Conservation (phyloP, 306 rosid species). For the Pyrus bretschneideri region DNA sequence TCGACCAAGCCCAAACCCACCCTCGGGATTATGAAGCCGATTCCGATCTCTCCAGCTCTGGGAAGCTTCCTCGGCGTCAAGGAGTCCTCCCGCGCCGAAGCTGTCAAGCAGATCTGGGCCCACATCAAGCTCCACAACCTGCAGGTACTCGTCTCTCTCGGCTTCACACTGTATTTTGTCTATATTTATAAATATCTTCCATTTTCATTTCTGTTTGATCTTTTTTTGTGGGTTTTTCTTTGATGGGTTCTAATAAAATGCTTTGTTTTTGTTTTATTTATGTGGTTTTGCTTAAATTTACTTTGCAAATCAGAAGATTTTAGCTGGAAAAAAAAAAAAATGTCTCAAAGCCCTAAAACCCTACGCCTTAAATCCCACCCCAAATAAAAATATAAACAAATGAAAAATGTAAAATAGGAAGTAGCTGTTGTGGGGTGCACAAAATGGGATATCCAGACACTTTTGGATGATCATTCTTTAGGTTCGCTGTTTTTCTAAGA, state of each 20-base stretch:
- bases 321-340: too few relatives aligned
- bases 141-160: conserved; percentile 19
- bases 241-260: neutral
- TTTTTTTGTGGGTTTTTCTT: neutral
- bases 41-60: conserved; percentile 29
- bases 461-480: neutral
- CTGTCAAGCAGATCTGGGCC: conserved; percentile 46
- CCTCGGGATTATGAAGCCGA: conserved; percentile 25
- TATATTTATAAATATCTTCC: neutral
- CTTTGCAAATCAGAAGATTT: neutral
- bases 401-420: too few relatives aligned
- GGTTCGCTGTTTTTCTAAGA: neutral
- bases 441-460: neutral
- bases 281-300: neutral
- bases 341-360: neutral
- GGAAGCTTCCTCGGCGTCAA: conserved; percentile 27
- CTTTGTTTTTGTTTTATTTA: neutral
- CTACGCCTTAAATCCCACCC: neutral
- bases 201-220: neutral
- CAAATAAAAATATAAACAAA: neutral
- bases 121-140: conserved; percentile 40
- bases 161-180: neutral
- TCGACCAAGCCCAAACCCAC: neutral
- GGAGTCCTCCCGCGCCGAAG: conserved; percentile 32
- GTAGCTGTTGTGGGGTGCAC: neutral